Percentiles rank a stretch among this genome's conserved stretches.
These are phyloP conservation scores for Claviceps humidiphila DNA, from an alignment of 2,329 filamentous ascomycete genomes.

Conservation along the genomic window DNA sequence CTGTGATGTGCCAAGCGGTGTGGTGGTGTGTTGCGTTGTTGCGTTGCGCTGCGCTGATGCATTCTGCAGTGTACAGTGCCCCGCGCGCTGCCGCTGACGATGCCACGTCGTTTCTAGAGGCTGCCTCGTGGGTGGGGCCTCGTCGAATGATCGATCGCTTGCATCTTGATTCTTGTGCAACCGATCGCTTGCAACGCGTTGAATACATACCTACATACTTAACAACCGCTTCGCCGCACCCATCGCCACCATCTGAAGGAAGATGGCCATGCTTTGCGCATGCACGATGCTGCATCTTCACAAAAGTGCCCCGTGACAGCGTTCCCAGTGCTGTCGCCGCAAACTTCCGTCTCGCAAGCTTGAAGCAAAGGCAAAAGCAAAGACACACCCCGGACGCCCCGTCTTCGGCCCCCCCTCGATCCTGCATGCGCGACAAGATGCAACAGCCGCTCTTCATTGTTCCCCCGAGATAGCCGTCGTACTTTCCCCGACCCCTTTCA, in stretches of 20 bases:
- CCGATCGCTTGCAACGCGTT: too few relatives aligned
- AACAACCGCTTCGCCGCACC: too few relatives aligned
- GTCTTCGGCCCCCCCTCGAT: not conserved
- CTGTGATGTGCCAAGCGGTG: too few relatives aligned
- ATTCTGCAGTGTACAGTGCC: too few relatives aligned
- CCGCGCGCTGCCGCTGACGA: too few relatives aligned
- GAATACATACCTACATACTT: too few relatives aligned
- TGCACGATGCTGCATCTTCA: not conserved
- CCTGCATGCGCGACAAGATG: constrained; percentile 3
- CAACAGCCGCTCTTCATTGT: not conserved
- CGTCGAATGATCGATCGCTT: too few relatives aligned
- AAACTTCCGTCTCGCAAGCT: not conserved
- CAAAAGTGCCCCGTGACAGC: not conserved
- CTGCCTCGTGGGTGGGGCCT: too few relatives aligned
- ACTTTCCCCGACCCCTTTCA: constrained; percentile 2
- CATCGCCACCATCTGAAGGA: not conserved
- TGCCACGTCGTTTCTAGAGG: too few relatives aligned
- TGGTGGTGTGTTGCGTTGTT: too few relatives aligned
- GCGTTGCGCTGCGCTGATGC: too few relatives aligned
- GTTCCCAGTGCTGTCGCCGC: not conserved
- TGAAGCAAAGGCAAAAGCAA: not conserved
- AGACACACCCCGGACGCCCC: not conserved
- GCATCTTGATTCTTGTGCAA: too few relatives aligned
- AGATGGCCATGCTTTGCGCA: not conserved
- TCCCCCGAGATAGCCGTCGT: constrained; percentile 2